Base-by-base conservation (phyloP, 2,329 filamentous ascomycete species). In the Pseudogymnoascus pannorum region DNA sequence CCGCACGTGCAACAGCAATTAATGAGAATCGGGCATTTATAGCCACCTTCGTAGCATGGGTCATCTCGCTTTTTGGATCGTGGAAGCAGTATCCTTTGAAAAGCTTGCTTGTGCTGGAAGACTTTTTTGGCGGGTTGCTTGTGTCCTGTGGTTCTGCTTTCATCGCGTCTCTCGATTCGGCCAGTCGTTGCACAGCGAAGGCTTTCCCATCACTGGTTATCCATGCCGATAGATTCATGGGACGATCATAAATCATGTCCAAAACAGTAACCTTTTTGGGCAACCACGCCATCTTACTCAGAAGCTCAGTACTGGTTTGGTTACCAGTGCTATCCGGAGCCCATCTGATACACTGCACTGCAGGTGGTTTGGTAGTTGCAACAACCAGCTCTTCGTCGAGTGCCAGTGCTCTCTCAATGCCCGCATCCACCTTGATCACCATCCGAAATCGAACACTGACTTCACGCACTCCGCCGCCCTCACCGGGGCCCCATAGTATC, bases 281-380 rank as follows among this genome's bases (percentile, higher is more conserved):
- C 20, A 97, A 76, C 87, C 92, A 96, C 57, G 83, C 77, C 86
- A 97, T 96, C 60, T 89, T 88, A 69, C 87, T 92, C 64, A 97
- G 77, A 6, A 97, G 81, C 74, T 97, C 92, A 0, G 94, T 97
- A 67, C 86, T 92, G 2, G 92, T 97, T 74, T 97, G 93, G 64
- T 83, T 88, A 18, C 90, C 89, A 33, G 81, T 83, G 66, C 82
- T 87, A 72, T 96, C 92, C 1, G 92, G 89, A 0, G 88, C 89
- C 94, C 94, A 99, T 62, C 89, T 86, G 68, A 99, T 97, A 75
- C 92, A 97, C 74, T 99, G 94, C 14, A 97, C 86, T n/a, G 94
- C 93, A 0, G 92, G 87, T 3, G 94, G 94, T 70, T 94, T 96
- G 62, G 85, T 81, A 0, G 94, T 99, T 4, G 94, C 91, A 59